These are phyloP conservation scores for Blumeriella jaapii DNA, from an alignment of 2,329 filamentous ascomycete genomes.

Conservation along the genomic window DNA sequence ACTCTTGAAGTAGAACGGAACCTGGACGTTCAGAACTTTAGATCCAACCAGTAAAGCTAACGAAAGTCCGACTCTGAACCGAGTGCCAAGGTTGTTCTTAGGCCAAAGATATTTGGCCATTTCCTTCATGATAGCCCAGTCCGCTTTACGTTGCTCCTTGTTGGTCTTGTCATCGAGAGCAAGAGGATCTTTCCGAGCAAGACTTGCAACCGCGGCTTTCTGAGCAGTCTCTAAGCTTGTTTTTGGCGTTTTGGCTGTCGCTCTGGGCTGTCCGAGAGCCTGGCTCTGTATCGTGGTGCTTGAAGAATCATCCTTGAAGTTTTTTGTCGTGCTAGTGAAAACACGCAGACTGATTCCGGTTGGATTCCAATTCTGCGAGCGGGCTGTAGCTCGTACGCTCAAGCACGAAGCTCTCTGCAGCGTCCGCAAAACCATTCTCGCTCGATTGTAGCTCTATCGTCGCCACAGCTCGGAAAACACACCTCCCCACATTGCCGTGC, in stretches of 20 bases:
- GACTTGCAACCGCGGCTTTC: conserved; percentile 13
- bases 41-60: conserved; percentile 74
- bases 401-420: conserved; percentile 24
- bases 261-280: conserved; percentile 14
- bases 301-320: conserved; percentile 16
- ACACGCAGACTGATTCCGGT: conserved; percentile 18
- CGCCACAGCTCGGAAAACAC: conserved; percentile 10
- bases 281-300: conserved; percentile 14
- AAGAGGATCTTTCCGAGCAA: conserved; percentile 39
- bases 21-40: conserved; percentile 93
- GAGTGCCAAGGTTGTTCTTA: conserved; percentile 72
- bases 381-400: conserved; percentile 16
- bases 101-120: conserved; percentile 97
- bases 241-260: conserved; percentile 15
- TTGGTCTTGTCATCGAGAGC: conserved; percentile 56
- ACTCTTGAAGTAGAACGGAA: conserved; percentile 97
- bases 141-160: conserved; percentile 86
- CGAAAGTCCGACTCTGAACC: conserved; percentile 76
- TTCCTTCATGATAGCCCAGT: conserved; percentile 98
- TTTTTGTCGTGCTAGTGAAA: conserved; percentile 22
- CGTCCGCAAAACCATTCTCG: conserved; percentile 23
- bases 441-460: conserved; percentile 8
- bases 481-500: conserved; percentile 17
- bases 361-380: conserved; percentile 17
- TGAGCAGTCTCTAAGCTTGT: conserved; percentile 18